Evolutionary conservation across 805 yeast species (phyloP), one percentile per base, ranked within the genome.

Genomic region (Kregervanrija fluxuum): DNA sequence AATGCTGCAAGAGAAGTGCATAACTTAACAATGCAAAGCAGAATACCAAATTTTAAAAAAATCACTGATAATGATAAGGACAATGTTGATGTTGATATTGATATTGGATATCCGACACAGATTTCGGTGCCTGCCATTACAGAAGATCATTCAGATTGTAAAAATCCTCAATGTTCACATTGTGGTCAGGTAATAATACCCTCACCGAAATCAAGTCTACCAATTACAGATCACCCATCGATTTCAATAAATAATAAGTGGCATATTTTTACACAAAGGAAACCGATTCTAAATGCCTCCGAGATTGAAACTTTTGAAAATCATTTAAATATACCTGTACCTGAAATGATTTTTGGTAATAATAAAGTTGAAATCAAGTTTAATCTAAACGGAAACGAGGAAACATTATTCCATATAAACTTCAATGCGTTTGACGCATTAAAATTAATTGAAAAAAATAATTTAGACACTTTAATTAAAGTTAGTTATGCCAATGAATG

Each of bases 301-400:
- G 96, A 89, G 57, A 74, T 91, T 45, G 96, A 88, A 46, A 64
- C 64, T 2, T 74, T 82, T 56, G 85, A 79, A 48, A 61, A 74
- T 4, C 59, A 80, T 42, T 72, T 83, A 43, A 80, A 80, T 12
- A 77, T 91, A 49, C 95, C 98, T 0, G 65, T 91, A 37, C 99
- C 99, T 0, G 99, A 93, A 61, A 93, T 93, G 98, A 89, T 93
- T 5, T 93, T 93, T 66, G 98, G 98, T 9, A 79, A 85, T 53
- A 90, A 85, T 58, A 64, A 65, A 45, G 79, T 89, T 10, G 74
- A 70, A 64, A 33, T 76, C 8, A 28, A 40, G 8, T 48, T 46
- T 39, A 48, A 48, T 4, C 15, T 17, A 6, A 17, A 31, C 8
- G 35, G 16, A 28, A 31, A 31, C 13, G 75, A 68, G 48, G 28